Base-by-base conservation (phyloP, 768 basidiomycete species). In the Xerocomellus dryophilus region DNA sequence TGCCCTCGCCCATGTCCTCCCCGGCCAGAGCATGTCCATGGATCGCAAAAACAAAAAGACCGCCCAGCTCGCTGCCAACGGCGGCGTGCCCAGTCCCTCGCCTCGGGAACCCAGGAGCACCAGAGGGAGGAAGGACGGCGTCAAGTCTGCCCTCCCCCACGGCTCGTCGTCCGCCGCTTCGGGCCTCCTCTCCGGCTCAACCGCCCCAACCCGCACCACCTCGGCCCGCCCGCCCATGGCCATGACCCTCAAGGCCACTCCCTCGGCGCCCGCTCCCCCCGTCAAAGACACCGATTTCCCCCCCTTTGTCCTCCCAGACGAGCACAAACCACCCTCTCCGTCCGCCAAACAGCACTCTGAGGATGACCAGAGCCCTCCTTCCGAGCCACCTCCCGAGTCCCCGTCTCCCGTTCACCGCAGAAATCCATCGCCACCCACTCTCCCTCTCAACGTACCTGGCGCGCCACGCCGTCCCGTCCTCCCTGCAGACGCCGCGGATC, bases 1-100 rank as follows among this genome's bases (percentile, higher is more conserved):
- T 63, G 96, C 96, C 4, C 82, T 98, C 36, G 94, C 94, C 1
- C 96, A 98, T 68, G 78, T 99, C 50, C 78, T 94, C 8, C 96
- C 96, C 1, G 96, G 95, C 9, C 93, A 98, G 74, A 86, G 81
- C 65, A 88, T 95, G 84, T 81, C 87, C 7, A 95, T 96, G 91
- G 96, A 98, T 66, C 77, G 94, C 62, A 96, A 97, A 81, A 98
- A 98, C 76, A 98, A 98, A 77, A 92, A 92, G 68, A 85, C 89
- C 14, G 91, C 91, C 0, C 90, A 92, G 63, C 68, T 80, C 29
- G 83, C 85, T 4, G 81, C 81, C 0, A 78, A 76, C 38, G 72
- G 73, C 4, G 74, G 76, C 7, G 74, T 67, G 14, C 69, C 75
- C 18, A 67, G 57, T 12, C 63, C 69, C 6, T 6, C 64, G 7